Base-by-base conservation (phyloP, 371 early-diverging fungal genomes). In the Hamiltosporidium tvaerminnensis region DNA sequence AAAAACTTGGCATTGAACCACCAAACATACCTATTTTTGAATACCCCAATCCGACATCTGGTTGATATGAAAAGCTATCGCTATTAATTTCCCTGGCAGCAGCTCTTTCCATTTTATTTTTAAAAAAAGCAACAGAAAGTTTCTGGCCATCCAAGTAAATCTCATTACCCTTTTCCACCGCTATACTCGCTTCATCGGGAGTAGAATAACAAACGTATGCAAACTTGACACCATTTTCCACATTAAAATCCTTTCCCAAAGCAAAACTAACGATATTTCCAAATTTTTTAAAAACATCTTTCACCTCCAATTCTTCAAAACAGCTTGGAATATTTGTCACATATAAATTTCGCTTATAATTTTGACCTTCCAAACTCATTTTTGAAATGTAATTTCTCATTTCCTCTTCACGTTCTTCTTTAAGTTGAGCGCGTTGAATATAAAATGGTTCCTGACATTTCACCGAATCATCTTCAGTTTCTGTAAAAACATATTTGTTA, bases 381-480 rank as follows among this genome's bases (percentile, higher is more conserved):
- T 65, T 62, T 53, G 55, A 64, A 30, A 74, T 44, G 23, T 57
- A 31, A 38, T 61, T 67, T 36, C 52, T 50, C 2, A 70, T 31
- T 36, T 65, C 59, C 59, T 67, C 74, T 2, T 61, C 66, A 47
- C 79, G 56, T 54, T 79, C 75, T 36, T 57, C 57, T 50, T 70
- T 76, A n/a, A 36, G 63, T 66, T 74, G 72, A 14, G 74, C 74
- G 47, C 66, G 65, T 48, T 76, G 76, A 33, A 76, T 69, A 49
- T 79, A 76, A 54, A 79, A 69, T 14, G 64, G 63, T 54, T 74
- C 72, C 30, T 7, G 34, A 16, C 35, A 31, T 49, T 53, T 53
- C 3, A 48, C 52, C 9, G 9, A 9, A 14, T 14, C 14, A 14
- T 14, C 14, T 44, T 44, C 44, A 14, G 7, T 14, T 7, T 44